Conservation (phyloP, 2,329 filamentous ascomycete genomes). For the Beauveria sp. region DNA sequence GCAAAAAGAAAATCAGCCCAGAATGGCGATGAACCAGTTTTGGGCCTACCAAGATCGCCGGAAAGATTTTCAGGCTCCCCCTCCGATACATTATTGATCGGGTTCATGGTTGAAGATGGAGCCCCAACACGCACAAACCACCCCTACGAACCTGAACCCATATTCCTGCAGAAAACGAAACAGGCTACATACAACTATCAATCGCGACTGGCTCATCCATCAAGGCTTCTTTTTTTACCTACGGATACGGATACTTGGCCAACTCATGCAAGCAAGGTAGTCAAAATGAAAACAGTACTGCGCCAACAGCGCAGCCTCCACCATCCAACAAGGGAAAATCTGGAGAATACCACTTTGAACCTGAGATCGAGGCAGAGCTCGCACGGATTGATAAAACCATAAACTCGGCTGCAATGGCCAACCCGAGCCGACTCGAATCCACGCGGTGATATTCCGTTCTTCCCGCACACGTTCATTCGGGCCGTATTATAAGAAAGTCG, state of each 20-base stretch:
- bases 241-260: not conserved
- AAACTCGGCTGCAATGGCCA: not conserved
- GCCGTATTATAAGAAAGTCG: not conserved
- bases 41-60: not conserved
- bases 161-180: not conserved
- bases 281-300: not conserved
- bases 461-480: not conserved
- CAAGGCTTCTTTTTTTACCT: not conserved
- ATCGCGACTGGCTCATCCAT: not conserved
- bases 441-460: not conserved
- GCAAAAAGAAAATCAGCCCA: not conserved
- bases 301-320: not conserved
- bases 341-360: not conserved
- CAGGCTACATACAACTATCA: not conserved
- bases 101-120: not conserved
- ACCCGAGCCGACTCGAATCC: too few species aligned
- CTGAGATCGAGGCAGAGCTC: not conserved
- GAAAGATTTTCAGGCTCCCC: not conserved
- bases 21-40: not conserved
- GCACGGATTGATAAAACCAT: not conserved
- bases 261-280: not conserved
- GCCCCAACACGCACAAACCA: not conserved
- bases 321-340: not conserved
- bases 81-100: conserved; percentile 1
- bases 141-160: not conserved